Evolutionary conservation across 768 basidiomycete genomes (phyloP), one percentile per base, ranked within the genome.

Genomic region (Tulasnella sp.): DNA sequence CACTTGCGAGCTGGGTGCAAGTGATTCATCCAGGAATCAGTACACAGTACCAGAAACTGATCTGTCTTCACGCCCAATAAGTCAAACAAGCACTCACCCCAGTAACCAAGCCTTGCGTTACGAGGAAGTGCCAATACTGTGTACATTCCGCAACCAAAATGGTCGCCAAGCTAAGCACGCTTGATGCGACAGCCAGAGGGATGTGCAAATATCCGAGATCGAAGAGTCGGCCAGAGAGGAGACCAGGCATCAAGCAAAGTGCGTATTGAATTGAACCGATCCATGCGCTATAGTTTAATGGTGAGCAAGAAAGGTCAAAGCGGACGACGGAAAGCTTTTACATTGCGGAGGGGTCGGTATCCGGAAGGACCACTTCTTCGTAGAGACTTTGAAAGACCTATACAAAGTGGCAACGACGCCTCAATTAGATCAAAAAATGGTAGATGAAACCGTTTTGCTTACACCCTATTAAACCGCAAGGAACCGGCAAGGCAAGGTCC

Each of bases 381-480:
- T 94, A 93, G 81, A 92, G 91, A 9, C 86, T 87, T 86, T 94
- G 93, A 82, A 93, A 93, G 32, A 90, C 86, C 91, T 93, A 74
- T 0, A 2, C 70, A 2, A 39, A 69, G 29, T 2, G 44, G 44
- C 44, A 7, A 44, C 3, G 9, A 78, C 44, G 9, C 13, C 29
- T 79, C 5, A 20, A 35, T 35, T 40, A 35, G 48, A 20, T 78
- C 15, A 4, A 29, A 5, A 26, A 40, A 32, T 57, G 37, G 3
- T 44, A 20, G 15, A 9, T 5, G 20, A 3, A 37, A 48, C 18
- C 11, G 13, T 5, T 20, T 3, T 18, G 48, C 77, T 37, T 73
- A 78, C 78, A 79, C 78, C 77, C 78, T 78, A 40, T 32, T 10
- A 75, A 32, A 29, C 3, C 44, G 37, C 23, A 70, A 39, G 42